Conservation (phyloP, 192 early-diverging fungal species). For the Mortierella hygrophila region DNA sequence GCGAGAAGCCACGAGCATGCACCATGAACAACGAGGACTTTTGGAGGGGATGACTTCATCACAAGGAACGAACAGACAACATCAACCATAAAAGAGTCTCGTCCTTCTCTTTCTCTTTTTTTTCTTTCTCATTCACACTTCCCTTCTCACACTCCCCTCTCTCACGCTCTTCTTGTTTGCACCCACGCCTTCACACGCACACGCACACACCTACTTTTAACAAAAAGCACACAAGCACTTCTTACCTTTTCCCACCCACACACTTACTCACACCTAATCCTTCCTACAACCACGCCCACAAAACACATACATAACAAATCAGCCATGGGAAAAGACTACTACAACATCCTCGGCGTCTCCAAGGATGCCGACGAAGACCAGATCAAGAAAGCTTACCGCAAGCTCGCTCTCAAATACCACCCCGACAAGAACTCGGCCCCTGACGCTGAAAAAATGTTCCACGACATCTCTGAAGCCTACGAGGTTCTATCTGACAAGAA, state of each 20-base stretch:
- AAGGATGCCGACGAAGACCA: constrained; percentile 73
- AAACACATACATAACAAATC: neutral
- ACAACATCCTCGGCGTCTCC: constrained; percentile 76
- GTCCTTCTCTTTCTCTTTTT: neutral
- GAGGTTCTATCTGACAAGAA: constrained; percentile 95
- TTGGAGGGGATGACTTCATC: constrained; percentile 7
- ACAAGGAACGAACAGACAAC: neutral
- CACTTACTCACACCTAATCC: neutral
- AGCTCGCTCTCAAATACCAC: constrained; percentile 79
- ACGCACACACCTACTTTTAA: neutral
- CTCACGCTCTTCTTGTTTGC: neutral
- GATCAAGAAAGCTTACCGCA: constrained; percentile 81
- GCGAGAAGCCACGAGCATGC: neutral
- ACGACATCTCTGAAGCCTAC: constrained; percentile 98
- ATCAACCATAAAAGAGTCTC: neutral
- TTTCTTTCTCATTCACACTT: neutral
- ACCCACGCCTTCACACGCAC: neutral
- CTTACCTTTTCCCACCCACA: neutral
- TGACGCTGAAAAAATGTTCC: constrained; percentile 86
- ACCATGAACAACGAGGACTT: neutral
- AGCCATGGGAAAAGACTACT: constrained; percentile 65
- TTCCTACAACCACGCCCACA: neutral
- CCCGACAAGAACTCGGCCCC: constrained; percentile 69
- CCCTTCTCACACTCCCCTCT: neutral
- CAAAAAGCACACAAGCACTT: neutral